Base-by-base conservation (phyloP, 1,139 yeast species). In the Blastobotrys elegans region DNA sequence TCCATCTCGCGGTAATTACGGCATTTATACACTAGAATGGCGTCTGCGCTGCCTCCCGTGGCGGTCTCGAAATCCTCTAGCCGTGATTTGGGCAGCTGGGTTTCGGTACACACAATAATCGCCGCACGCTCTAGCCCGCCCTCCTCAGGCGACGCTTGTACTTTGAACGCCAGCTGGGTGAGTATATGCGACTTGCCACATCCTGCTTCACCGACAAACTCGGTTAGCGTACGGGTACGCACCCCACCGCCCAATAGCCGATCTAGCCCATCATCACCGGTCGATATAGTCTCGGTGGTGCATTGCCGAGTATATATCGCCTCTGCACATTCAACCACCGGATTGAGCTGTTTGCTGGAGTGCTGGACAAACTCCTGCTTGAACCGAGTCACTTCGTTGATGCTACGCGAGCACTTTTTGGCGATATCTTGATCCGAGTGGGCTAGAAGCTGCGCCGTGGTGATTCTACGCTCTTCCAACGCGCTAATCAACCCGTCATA, bases 131-230 rank as follows among this genome's bases (percentile, higher is more conserved):
- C 73, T 17, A 77, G 53, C 0, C 84, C 84, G 2, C 80, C 78
- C 24, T 65, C 50, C 4, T 63, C 67, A 2, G 36, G 49, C 0
- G 80, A 74, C 18, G 74, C 55, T 54, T 83, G 89, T 6, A 82
- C 77, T 3, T 79, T 67, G 7, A 79, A 66, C 1, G 84, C 71
- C 42, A 88, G 58, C 54, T 84, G 92, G 65, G 82, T 73, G 29
- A 84, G 65, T 8, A 89, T 66, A 56, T 88, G 94, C 0, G 96
- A 82, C 62, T 89, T 89, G 0, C 96, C 97, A 2, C 85, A 76
- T 0, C 95, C 87, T 51, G 94, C 81, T 34, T 83, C 85, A 0
- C 97, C 97, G 56, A 81, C 82, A 2, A 90, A 63, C 65, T 90
- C 97, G 0, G 94, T 84, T 2, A 90, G 66, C 37, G 77, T 73